Base-by-base conservation (phyloP, 169 alveolate genomes). In the Eimeria maxima region DNA sequence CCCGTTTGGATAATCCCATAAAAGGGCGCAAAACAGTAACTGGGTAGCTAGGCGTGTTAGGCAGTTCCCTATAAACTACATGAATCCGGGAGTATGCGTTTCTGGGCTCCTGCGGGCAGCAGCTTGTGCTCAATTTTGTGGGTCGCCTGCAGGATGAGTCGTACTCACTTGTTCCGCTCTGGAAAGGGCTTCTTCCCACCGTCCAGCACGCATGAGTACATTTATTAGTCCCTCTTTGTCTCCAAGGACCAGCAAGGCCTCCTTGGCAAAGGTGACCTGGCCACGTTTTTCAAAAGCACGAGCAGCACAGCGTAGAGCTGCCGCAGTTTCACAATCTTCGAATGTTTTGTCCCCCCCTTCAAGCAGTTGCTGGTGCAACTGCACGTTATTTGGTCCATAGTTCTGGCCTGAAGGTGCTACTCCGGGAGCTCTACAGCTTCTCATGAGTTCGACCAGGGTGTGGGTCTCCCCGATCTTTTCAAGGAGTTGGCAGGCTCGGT, bases 171-270 rank as follows among this genome's bases (percentile, higher is more conserved):
- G 78, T 33, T 57, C 78, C 60, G 92, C 92, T 84, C 74, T 50
- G 20, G 92, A 53, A 18, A 84, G 55, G 78, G 92, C 92, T 60
- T 84, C 92, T n/a, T 57, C 78, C 92, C 92, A 84, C 92, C 92
- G 78, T 18, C 92, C 92, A 53, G 92, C 78, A 76, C 76, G 50
- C 63, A 57, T 84, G n/a, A 84, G 76, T n/a, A 84, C 22, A 18
- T 44, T 33, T 33, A 84, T 18, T 24, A 16, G 16, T 45, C 57
- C 92, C 13, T 33, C 78, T 18, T 29, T 55, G 57, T 84, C 92
- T 33, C 92, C 92, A 24, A 84, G 78, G 55, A 45, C 11, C 76
- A 84, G 78, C 60, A 84, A 42, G 13, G 92, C 92, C 92, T 84
- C 92, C 92, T 84, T 65, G 60, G 92, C 92, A 13, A 84, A 84